Evolutionary conservation across 805 yeast genomes (phyloP).

Genomic region (Yamadazyma nakazawae): DNA sequence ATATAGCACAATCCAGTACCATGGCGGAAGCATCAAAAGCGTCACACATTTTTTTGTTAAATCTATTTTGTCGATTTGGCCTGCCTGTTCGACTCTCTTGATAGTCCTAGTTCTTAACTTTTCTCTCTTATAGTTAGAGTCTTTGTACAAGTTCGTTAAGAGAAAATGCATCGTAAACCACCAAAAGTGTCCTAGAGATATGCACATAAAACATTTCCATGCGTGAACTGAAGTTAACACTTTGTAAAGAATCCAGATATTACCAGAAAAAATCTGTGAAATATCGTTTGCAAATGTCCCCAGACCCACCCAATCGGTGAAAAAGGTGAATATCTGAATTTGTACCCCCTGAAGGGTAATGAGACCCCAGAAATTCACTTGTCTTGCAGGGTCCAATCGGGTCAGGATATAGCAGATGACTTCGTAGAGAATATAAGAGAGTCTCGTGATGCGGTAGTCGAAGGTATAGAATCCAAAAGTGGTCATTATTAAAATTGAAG

Average conservation of each 20-base stretch:
- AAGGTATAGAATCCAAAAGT: constrained; percentile 17
- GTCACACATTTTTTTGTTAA: constrained; percentile 11
- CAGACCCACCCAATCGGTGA: constrained; percentile 6
- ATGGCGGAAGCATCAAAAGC: constrained; percentile 27
- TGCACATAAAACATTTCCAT: constrained; percentile 16
- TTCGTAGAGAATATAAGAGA: constrained; percentile 26
- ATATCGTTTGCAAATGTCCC: constrained; percentile 1
- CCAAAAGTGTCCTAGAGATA: constrained; percentile 29
- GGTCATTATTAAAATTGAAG: constrained; percentile 20
- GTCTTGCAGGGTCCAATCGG: constrained; percentile 20
- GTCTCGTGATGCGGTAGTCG: constrained; percentile 13
- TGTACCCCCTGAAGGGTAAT: constrained; percentile 6
- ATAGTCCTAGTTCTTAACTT: constrained; percentile 13
- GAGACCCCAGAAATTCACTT: constrained; percentile 9
- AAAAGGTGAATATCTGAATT: constrained; percentile 7
- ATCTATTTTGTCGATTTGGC: constrained; percentile 8
- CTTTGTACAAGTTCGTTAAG: constrained; percentile 14
- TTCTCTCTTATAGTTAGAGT: constrained; percentile 16
- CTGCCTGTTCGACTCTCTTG: constrained; percentile 10
- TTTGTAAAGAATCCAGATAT: constrained; percentile 1
- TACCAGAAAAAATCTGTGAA: constrained; percentile 5
- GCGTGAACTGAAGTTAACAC: constrained; percentile 11
- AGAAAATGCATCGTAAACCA: constrained; percentile 24
- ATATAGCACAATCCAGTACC: constrained; percentile 29
- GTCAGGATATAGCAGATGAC: constrained; percentile 29